Evolutionary conservation across 345 rosid genomes (phyloP), one percentile per base, ranked within the genome.

Genomic region (Syzygium aromaticum): DNA sequence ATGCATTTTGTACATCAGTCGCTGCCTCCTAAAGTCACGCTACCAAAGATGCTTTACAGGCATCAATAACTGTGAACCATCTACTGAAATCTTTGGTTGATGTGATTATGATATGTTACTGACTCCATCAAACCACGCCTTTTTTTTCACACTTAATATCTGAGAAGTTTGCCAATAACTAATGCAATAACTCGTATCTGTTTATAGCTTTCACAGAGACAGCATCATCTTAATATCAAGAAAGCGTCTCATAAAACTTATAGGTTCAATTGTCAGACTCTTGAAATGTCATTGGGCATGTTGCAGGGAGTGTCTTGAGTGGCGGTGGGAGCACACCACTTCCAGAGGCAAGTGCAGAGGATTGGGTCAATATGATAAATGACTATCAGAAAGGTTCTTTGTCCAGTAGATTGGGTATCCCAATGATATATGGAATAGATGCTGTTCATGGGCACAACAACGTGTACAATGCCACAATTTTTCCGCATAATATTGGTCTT

Each of bases 381-480:
- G 92, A 52, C 51, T 93, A 91, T 86, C 98, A 96, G 85, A 94
- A 93, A 33, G 98, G 95, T 57, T 91, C 98, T 87, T 84, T 96
- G 80, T 91, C 94, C 19, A 95, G 93, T 86, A 95, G 98, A 84
- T 93, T 96, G 88, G 98, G 98, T 3, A 97, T 96, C 88, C 99
- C 99, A 51, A 92, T 95, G 95, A 94, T 97, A 43, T 96, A 97
- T 89, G 99, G 99, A 63, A 96, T 97, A 86, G 99, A 96, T 91
- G 98, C 98, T 40, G 96, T 97, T 88, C 99, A 97, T 82, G 99
- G 99, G 40, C 98, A 97, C 92, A 95, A 96, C 90, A 97, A 96
- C 90, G 96, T 96, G 77, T 96, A 92, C 49, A 95, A 96, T 83
- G 97, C 99, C 78, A 97, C 98, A 22, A 93, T 97, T 43, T 96